Percentiles rank a stretch among this genome's conserved stretches.
Evolutionary conservation across 306 rosid genomes (phyloP).

Genomic region (Heteromeles arbutifolia): DNA sequence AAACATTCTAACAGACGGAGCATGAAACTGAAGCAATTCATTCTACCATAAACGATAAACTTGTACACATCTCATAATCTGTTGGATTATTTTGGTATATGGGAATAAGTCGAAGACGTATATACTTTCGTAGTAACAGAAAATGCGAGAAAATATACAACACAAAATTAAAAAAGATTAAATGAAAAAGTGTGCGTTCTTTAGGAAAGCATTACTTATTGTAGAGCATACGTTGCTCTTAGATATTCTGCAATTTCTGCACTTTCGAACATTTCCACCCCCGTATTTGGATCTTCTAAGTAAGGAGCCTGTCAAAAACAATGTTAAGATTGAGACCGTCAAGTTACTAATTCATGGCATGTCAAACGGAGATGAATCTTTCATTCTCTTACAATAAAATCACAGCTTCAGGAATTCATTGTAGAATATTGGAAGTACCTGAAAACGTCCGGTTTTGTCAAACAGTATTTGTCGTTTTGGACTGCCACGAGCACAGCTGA

Average conservation of each 20-base stretch:
- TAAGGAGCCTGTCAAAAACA: constrained; percentile 65
- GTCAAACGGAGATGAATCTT: constrained; percentile 5
- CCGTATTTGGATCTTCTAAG: constrained; percentile 94
- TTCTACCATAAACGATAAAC: constrained; percentile 11
- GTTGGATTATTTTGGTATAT: background rate
- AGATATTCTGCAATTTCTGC: constrained; percentile 87
- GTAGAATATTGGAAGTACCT: constrained; percentile 44
- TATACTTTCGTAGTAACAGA: constrained; percentile 1
- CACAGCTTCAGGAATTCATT: background rate
- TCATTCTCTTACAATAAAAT: background rate
- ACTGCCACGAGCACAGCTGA: constrained; percentile 95
- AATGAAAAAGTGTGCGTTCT: constrained; percentile 7
- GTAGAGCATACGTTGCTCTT: constrained; percentile 70
- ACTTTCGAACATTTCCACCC: constrained; percentile 90
- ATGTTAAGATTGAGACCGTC: constrained; percentile 1
- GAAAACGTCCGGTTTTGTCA: constrained; percentile 62
- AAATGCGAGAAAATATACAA: background rate
- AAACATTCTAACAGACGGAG: background rate
- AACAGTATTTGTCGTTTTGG: constrained; percentile 64
- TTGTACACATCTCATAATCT: background rate
- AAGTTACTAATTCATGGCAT: constrained; percentile 5
- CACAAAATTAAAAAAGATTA: background rate
- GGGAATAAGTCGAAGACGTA: constrained; percentile 6
- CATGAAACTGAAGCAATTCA: background rate
- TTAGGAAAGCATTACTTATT: constrained; percentile 13